These are phyloP conservation scores for Rhytidhysteron rufulum DNA, from an alignment of 2,329 filamentous ascomycete species.

Conservation along the genomic window DNA sequence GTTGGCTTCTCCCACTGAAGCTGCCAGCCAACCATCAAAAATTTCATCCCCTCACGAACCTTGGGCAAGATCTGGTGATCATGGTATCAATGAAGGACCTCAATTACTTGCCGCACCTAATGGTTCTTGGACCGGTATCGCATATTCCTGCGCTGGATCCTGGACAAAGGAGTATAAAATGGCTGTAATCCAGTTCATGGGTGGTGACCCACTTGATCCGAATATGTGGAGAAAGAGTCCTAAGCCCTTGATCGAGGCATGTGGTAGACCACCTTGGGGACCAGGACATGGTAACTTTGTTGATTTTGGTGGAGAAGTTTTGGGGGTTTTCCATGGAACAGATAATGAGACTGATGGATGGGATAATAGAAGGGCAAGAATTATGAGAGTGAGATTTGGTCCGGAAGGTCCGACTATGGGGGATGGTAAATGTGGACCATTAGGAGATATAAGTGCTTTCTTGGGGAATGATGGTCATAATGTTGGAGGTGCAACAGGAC, in stretches of 20 bases:
- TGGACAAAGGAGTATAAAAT: conserved; percentile 50
- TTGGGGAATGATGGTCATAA: too few relatives aligned
- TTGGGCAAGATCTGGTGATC: conserved; percentile 39
- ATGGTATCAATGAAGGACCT: conserved; percentile 46
- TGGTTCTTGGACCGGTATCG: conserved; percentile 40
- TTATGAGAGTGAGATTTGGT: conserved; percentile 39
- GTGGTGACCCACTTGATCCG: conserved; percentile 38
- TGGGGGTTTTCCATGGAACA: conserved; percentile 45
- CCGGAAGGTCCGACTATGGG: conserved; percentile 30
- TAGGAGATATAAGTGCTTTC: conserved; percentile 1
- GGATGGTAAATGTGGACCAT: conserved; percentile 15
- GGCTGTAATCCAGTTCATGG: conserved; percentile 40
- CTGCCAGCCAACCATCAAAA: conserved; percentile 29
- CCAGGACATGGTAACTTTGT: conserved; percentile 47
- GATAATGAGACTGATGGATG: conserved; percentile 42
- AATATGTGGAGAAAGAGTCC: conserved; percentile 38
- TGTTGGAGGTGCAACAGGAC: too few relatives aligned
- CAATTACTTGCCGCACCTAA: conserved; percentile 36
- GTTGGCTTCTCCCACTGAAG: conserved; percentile 33
- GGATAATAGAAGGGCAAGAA: conserved; percentile 42
- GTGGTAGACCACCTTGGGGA: conserved; percentile 37
- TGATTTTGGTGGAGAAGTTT: conserved; percentile 37
- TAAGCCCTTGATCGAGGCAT: conserved; percentile 36
- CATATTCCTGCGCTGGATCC: conserved; percentile 44
- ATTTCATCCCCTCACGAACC: conserved; percentile 38